Evolutionary conservation across 2,329 filamentous ascomycete species (phyloP), one percentile per base, ranked within the genome.

Genomic region (Fusarium sp.): DNA sequence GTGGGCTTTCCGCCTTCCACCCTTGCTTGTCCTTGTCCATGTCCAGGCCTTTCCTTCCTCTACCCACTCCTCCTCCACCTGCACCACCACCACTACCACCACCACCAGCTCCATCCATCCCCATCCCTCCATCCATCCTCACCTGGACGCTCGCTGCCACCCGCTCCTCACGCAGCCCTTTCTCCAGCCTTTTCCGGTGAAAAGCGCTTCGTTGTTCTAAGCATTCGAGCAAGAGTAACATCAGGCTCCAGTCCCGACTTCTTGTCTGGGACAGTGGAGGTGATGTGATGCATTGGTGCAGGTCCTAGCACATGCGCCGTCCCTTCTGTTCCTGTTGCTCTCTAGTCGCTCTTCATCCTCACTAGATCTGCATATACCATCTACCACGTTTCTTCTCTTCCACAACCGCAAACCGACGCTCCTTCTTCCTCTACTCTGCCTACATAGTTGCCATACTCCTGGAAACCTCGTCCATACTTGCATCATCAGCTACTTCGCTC

Each of bases 251-350:
- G 65, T 66, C 54, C 71, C 45, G 45, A 17, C 45, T 50, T 72
- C 30, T 66, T 67, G 71, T 69, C 59, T 63, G n/a, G 68, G 71
- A 66, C 64, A 33, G 65, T 37, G 65, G 63, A 52, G 65, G 64
- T 74, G 72, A 74, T 72, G 72, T 74, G 72, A 74, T 67, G 62
- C 72, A 74, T 64, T 62, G 35, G 68, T 74, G 68, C 69, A 74
- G 58, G 62, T 66, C 59, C 74, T 72, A 65, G 71, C 72, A 74
- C 72, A 72, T 74, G 72, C 69, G 68, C 65, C 65, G 37, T 69
- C 47, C 37, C 47, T 73, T 57, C 45, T 63, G 63, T 74, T 62
- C 69, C 72, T 74, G 68, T 74, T 65, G 43, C 69, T 74, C 69
- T 74, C 72, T 72, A 63, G 33, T 69, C 69, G 30, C 63, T 72